Conservation (phyloP, 306 rosid species). For the Lupinus albus region DNA sequence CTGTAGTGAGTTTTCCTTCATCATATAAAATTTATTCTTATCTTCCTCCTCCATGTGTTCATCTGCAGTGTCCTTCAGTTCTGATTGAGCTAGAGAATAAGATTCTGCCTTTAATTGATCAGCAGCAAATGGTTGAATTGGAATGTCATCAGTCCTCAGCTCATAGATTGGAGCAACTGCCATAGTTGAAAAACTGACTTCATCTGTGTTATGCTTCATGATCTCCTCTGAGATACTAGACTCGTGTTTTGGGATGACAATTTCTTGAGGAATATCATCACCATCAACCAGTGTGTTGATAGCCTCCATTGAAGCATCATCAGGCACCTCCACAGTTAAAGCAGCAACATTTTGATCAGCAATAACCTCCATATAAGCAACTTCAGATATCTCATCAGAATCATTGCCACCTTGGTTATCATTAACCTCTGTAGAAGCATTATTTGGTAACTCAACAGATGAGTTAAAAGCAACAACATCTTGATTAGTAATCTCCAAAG, state of each 20-base stretch:
- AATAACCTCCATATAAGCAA: conserved; percentile 4
- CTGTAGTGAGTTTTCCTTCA: conserved; percentile 36
- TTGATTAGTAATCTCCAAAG: neutral
- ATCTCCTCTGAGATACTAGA: neutral
- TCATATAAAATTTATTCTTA: neutral
- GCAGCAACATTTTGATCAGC: neutral
- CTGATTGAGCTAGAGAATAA: conserved; percentile 46
- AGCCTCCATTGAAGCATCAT: no score
- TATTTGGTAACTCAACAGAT: neutral
- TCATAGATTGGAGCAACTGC: neutral
- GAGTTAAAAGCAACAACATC: no score
- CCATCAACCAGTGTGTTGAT: neutral
- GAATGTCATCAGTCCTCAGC: neutral
- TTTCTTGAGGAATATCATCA: conserved; percentile 3
- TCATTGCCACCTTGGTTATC: neutral
- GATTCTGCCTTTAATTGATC: conserved; percentile 41
- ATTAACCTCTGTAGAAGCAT: neutral
- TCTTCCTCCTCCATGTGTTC: conserved; percentile 13
- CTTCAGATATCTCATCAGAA: neutral
- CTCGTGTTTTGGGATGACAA: conserved; percentile 5
- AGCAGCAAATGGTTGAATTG: conserved; percentile 34
- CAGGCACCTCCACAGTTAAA: conserved; percentile 10
- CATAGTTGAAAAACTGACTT: neutral
- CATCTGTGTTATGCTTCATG: no score
- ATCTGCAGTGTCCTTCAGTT: conserved; percentile 22